These are phyloP conservation scores for Podospora pseudocomata DNA, from an alignment of 495 filamentous ascomycete genomes.

Conservation along the genomic window DNA sequence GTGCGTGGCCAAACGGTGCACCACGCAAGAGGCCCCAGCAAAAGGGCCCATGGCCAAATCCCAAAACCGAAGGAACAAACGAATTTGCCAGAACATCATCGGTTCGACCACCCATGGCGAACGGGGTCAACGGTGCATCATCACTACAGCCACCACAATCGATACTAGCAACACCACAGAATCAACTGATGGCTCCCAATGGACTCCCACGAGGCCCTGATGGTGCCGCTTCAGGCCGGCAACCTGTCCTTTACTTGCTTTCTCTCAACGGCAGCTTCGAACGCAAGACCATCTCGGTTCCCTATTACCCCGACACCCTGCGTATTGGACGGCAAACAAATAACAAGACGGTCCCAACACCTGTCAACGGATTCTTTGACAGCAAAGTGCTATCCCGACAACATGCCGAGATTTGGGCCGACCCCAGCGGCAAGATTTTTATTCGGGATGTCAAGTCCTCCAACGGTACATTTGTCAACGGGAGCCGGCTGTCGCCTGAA, in stretches of 20 bases:
- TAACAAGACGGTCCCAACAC: conserved; percentile 85
- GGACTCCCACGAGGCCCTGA: conserved; percentile 48
- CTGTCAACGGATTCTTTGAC: conserved; percentile 91
- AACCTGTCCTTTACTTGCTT: conserved; percentile 73
- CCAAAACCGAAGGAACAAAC: conserved; percentile 39
- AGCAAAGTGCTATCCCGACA: conserved; percentile 95
- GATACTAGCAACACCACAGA: conserved; percentile 54
- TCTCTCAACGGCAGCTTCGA: conserved; percentile 95
- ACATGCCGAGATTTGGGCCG: conserved; percentile 95
- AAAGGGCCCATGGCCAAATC: conserved; percentile 66
- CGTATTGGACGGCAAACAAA: conserved; percentile 97
- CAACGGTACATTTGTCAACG: conserved; percentile 97
- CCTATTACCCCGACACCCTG: conserved; percentile 81
- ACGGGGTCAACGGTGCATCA: conserved; percentile 58
- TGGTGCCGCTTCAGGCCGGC: conserved; percentile 53
- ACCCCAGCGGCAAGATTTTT: conserved; percentile 83
- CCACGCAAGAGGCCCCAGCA: conserved; percentile 63
- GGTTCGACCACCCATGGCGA: conserved; percentile 46
- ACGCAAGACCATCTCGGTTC: conserved; percentile 89
- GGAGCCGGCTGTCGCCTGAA: conserved; percentile 81
- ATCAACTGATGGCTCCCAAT: conserved; percentile 37
- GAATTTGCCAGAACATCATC: conserved; percentile 46
- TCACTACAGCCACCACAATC: conserved; percentile 72
- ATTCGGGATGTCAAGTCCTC: conserved; percentile 98
- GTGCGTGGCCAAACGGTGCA: conserved; percentile 48